Percentiles rank a stretch among this genome's conserved stretches.
Evolutionary conservation across 192 early-diverging fungal genomes (phyloP).

Genomic region (Backusella tuberculispora): DNA sequence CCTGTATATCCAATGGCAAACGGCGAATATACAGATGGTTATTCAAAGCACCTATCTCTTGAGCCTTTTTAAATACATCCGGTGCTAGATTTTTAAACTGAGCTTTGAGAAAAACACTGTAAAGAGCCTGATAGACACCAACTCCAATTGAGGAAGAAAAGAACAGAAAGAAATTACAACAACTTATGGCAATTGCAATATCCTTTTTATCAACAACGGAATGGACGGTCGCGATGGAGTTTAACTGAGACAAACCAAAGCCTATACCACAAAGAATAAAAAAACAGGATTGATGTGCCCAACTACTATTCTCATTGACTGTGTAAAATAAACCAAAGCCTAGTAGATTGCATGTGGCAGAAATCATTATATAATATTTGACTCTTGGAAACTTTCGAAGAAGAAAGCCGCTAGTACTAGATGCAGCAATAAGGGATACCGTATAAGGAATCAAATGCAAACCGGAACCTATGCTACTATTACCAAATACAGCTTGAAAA

Average conservation of each 20-base stretch:
- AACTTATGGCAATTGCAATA: constrained; percentile 52
- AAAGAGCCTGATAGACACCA: constrained; percentile 26
- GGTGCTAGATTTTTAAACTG: neutral
- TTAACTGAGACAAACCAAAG: constrained; percentile 62
- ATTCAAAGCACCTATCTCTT: neutral
- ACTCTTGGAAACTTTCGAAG: constrained; percentile 57
- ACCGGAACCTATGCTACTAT: constrained; percentile 57
- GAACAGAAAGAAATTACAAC: constrained; percentile 31
- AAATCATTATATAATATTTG: constrained; percentile 53
- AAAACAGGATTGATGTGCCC: constrained; percentile 55
- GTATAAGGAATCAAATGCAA: constrained; percentile 68
- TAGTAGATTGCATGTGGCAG: constrained; percentile 51
- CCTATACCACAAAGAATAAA: constrained; percentile 49
- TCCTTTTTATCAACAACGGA: constrained; percentile 45
- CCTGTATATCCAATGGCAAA: constrained; percentile 22
- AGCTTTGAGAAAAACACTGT: constrained; percentile 6
- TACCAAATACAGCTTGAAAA: constrained; percentile 63
- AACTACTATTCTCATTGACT: constrained; percentile 52
- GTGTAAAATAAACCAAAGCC: constrained; percentile 61
- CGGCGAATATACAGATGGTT: constrained; percentile 18
- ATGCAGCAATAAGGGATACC: constrained; percentile 52
- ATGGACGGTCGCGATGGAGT: constrained; percentile 49
- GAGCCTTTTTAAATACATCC: constrained; percentile 21
- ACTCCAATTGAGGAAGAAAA: constrained; percentile 31
- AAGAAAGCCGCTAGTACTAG: constrained; percentile 56